Base-by-base conservation (phyloP, 2,329 filamentous ascomycete species). In the Fusarium citri region DNA sequence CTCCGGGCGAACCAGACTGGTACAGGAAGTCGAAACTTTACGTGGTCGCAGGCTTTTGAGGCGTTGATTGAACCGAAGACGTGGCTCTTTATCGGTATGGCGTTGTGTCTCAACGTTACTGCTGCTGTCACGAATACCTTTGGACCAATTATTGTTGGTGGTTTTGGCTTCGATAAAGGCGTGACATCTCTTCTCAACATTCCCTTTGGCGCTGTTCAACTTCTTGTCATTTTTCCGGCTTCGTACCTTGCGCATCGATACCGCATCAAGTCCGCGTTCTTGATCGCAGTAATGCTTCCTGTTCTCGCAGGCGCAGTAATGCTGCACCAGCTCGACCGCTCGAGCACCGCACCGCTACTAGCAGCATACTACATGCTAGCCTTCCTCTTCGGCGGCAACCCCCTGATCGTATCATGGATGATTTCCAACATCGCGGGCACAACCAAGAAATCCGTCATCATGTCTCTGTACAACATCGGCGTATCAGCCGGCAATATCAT, bases 1-100 rank as follows among this genome's bases (percentile, higher is more conserved):
- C 87, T 95, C 8, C 85, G 92, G 0, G 84, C 88, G 23, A 95
- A 95, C 72, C 89, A 93, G 76, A 92, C 92, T 64, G 92, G 92
- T 1, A 89, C 92, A 18, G 91, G 90, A 3, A 91, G 88, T 65
- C 89, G 89, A 68, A 85, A 91, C 66, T 92, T 91, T 79, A 91
- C 91, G 68, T 83, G 85, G 80, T 84, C 86, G 23, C 93, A 96
- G 67, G 81, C 91, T 2, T 82, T 86, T 18, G 85, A 88, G 63
- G 77, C 80, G 0, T 70, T 82, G 5, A 59, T 83, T 0, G 86
- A 88, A 57, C 79, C 82, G 18, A 87, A 87, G 76, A 85, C 83
- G 0, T 87, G 87, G 73, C 82, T 92, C 6, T 92, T 88, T 82
- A 80, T 91, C 50, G 83, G 76, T 26, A 87, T 92, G 80, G 81